Evolutionary conservation across 352 stramenopile genomes (phyloP).

Genomic region (Phytophthora fragariae): DNA sequence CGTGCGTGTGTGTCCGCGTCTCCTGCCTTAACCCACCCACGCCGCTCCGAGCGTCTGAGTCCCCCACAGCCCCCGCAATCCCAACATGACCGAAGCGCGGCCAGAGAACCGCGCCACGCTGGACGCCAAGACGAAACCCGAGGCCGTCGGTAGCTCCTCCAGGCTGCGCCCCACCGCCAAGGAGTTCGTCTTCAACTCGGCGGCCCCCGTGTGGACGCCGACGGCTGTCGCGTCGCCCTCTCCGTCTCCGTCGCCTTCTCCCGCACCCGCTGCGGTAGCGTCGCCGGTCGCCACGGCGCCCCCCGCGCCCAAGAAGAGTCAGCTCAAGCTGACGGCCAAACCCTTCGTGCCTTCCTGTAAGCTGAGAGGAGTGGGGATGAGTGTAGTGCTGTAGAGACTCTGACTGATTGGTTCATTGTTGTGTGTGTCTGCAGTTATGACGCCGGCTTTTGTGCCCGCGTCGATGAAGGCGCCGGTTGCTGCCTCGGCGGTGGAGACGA

Average conservation of each 20-base stretch:
- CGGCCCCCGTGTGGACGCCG: slow-evolving; percentile 61
- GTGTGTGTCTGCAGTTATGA: slow-evolving; percentile 39
- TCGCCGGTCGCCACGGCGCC: background rate
- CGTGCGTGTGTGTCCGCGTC: slow-evolving; percentile 39
- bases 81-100: slow-evolving; percentile 38
- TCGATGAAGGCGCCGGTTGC: slow-evolving; percentile 29
- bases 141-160: slow-evolving; percentile 26
- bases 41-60: background rate
- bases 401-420: background rate
- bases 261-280: slow-evolving; percentile 13
- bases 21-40: background rate
- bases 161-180: slow-evolving; percentile 72
- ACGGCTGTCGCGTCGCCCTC: slow-evolving; percentile 7
- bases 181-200: slow-evolving; percentile 73
- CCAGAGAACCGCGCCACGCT: slow-evolving; percentile 24
- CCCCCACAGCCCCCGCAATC: slow-evolving; percentile 4
- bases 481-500: slow-evolving; percentile 22
- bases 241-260: background rate
- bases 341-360: slow-evolving; percentile 67
- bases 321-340: slow-evolving; percentile 65
- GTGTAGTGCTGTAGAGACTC: background rate
- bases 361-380: background rate
- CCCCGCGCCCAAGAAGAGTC: slow-evolving; percentile 37
- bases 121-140: slow-evolving; percentile 29
- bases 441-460: slow-evolving; percentile 40